These are phyloP conservation scores for Phytopythium chamaehyphon DNA, from an alignment of 352 stramenopile species.

Conservation along the genomic window DNA sequence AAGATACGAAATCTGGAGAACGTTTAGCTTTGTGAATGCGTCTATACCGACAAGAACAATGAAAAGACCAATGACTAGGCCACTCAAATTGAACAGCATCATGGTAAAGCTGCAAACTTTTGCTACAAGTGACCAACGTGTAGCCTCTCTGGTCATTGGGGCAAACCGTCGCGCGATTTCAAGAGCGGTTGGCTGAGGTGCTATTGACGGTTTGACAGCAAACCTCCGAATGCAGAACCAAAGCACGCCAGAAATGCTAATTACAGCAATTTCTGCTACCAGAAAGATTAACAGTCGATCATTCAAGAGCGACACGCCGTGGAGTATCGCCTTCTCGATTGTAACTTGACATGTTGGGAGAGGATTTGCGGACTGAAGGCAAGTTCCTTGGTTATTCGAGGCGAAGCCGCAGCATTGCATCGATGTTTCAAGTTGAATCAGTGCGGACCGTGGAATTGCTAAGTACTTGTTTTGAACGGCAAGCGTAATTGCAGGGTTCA, in stretches of 20 bases:
- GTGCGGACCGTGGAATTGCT: conserved; percentile 10
- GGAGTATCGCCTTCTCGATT: conserved; percentile 13
- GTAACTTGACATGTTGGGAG: conserved; percentile 25
- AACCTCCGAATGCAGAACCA: conserved; percentile 22
- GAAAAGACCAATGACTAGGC: conserved; percentile 20
- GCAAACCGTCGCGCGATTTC: neutral
- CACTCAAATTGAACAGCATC: conserved; percentile 16
- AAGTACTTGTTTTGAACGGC: conserved; percentile 32
- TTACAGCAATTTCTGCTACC: conserved; percentile 12
- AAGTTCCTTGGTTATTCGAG: conserved; percentile 24
- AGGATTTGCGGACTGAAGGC: conserved; percentile 5
- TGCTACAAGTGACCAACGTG: neutral
- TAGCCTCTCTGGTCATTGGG: neutral
- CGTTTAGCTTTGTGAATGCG: conserved; percentile 56
- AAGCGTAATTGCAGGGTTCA: conserved; percentile 28
- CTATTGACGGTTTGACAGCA: neutral
- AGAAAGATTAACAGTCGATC: conserved; percentile 14
- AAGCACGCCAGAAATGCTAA: conserved; percentile 17
- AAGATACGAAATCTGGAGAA: conserved; percentile 60
- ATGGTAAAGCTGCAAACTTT: conserved; percentile 4
- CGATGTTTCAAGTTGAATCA: conserved; percentile 33
- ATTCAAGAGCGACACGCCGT: conserved; percentile 12
- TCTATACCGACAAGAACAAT: conserved; percentile 48
- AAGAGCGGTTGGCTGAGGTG: neutral
- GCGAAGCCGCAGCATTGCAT: conserved; percentile 51